Conservation (phyloP, 305 asterid genomes). For the Fraxinus platypoda region DNA sequence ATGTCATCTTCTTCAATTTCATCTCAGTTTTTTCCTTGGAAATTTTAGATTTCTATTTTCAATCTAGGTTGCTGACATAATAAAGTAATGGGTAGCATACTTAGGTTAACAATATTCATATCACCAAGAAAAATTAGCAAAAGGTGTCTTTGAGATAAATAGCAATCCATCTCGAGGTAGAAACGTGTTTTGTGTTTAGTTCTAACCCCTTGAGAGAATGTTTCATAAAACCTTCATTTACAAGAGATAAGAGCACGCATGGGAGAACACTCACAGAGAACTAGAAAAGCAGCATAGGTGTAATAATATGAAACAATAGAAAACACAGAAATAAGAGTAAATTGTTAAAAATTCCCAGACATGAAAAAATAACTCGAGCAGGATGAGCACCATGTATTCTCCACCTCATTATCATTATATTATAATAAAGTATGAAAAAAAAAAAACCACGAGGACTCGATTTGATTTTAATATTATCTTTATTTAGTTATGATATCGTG, state of each 20-base stretch:
- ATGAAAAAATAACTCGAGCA: background rate
- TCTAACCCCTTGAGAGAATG: background rate
- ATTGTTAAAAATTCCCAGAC: background rate
- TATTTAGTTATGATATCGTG: background rate
- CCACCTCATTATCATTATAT: background rate
- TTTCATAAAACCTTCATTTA: background rate
- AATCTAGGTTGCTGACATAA: conserved; percentile 7
- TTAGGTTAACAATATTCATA: background rate
- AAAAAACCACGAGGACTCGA: background rate
- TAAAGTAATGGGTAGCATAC: conserved; percentile 2
- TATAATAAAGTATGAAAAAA: background rate
- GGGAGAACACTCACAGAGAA: background rate
- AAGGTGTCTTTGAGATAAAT: background rate
- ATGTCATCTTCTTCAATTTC: background rate
- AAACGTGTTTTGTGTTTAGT: background rate
- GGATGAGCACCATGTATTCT: background rate
- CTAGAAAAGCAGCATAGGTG: background rate
- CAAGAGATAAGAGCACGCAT: background rate
- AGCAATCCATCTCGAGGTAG: background rate
- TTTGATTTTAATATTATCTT: background rate
- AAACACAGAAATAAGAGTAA: background rate
- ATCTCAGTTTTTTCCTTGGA: conserved; percentile 1
- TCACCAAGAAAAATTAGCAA: background rate
- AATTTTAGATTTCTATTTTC: background rate
- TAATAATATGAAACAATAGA: background rate